Evolutionary conservation across 768 basidiomycete species (phyloP), one percentile per base, ranked within the genome.

Genomic region (Gyrodon lividus): DNA sequence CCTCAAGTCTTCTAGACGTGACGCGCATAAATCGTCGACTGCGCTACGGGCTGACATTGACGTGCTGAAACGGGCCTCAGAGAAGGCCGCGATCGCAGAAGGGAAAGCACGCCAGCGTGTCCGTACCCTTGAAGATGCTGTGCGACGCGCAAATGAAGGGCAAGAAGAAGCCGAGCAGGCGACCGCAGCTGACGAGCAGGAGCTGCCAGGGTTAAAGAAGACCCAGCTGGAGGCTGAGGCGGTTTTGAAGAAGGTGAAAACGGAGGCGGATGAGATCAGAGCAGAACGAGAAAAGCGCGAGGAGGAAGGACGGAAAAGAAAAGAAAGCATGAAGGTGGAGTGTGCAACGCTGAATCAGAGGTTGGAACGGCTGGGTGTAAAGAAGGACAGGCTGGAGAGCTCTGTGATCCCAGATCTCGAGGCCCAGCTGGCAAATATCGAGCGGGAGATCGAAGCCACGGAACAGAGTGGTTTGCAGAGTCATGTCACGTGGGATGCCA

Each of bases 101-200:
- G 75, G 82, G 20, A 81, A 92, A n/a, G 83, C 86, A 9, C 83
- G 84, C 39, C 93, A 96, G 66, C 95, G 92, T 59, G 82, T 87
- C 9, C 77, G 93, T 10, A 90, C 94, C 1, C 72, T 96, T 34
- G 92, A 95, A 64, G 92, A 96, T 62, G 88, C 92, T 2, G 84
- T 87, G 12, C 92, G 89, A 62, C 84, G 90, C 48, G 84, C 89
- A 9, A 82, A 80, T 56, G 77, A 81, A 6, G 77, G 74, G 0
- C 75, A 81, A 8, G 73, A 70, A 19, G 72, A 78, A 13, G 58
- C 81, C 48, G 67, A 84, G 65, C 58, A 69, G 58, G 65, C 68
- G 50, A 64, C 71, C 0, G 59, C 50, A 20, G 69, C 65, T 2
- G 67, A 80, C 33, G 73, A 77, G 44, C 67, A 65, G 13, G 71